Conservation (phyloP, 441 rosid genomes). For the Pelargonium fulgidum region DNA sequence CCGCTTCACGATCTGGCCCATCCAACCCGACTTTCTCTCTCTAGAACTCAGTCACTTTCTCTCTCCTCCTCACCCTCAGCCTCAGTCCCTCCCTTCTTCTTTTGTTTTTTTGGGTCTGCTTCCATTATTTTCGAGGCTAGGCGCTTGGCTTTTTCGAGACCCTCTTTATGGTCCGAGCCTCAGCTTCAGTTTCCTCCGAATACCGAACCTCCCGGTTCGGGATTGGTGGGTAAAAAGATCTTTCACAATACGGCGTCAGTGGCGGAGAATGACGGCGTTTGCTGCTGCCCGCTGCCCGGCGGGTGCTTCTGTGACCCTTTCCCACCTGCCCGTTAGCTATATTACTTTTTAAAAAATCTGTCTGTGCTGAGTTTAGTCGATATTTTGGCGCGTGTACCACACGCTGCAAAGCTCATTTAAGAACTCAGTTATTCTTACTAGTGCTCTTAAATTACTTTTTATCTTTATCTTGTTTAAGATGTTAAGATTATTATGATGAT, state of each 20-base stretch:
- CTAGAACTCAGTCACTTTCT: slow-evolving; percentile 5
- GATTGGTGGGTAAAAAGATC: slow-evolving; percentile 24
- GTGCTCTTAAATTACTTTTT: too few species aligned
- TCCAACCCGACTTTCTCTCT: slow-evolving; percentile 13
- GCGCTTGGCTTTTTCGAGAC: slow-evolving; percentile 30
- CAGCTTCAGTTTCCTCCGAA: slow-evolving; percentile 20
- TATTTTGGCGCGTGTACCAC: too few species aligned
- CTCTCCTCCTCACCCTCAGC: slow-evolving; percentile 21
- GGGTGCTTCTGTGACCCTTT: slow-evolving; percentile 25
- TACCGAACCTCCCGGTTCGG: slow-evolving; percentile 18
- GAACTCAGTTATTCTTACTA: too few species aligned
- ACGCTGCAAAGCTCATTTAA: too few species aligned
- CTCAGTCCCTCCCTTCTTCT: neutral
- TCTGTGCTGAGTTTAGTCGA: too few species aligned
- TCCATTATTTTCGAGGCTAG: slow-evolving; percentile 6
- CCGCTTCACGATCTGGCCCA: slow-evolving; percentile 23
- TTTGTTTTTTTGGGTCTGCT: neutral
- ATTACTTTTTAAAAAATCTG: neutral
- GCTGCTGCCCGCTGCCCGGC: slow-evolving; percentile 46
- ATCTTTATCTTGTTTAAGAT: too few species aligned
- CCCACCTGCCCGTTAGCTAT: slow-evolving; percentile 19
- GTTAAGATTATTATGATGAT: too few species aligned
- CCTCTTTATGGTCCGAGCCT: slow-evolving; percentile 29
- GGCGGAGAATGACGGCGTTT: slow-evolving; percentile 30
- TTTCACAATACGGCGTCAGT: slow-evolving; percentile 34